These are phyloP conservation scores for Suhomyces bribrorum DNA, from an alignment of 1,139 yeast genomes.

Conservation along the genomic window DNA sequence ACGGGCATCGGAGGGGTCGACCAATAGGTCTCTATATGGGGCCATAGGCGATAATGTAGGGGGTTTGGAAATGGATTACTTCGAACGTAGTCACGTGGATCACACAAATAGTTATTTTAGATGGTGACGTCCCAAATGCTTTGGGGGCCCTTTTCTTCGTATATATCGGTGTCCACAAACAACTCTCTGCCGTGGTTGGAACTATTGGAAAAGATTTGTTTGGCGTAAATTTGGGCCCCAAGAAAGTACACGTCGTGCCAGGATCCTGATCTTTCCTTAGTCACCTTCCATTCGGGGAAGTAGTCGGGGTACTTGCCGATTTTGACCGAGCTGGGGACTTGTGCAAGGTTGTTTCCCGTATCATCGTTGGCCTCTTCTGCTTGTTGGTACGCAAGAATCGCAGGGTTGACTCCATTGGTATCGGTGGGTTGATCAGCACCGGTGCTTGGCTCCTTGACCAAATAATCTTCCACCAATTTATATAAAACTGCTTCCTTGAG, in stretches of 20 bases:
- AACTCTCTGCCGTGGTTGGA: constrained; percentile 62
- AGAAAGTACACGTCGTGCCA: constrained; percentile 74
- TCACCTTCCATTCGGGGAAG: constrained; percentile 92
- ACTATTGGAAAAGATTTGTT: constrained; percentile 72
- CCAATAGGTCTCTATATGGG: no score
- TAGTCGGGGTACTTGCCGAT: constrained; percentile 81
- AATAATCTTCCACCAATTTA: constrained; percentile 59
- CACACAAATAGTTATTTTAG: constrained; percentile 10
- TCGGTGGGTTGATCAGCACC: constrained; percentile 30
- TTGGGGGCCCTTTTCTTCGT: constrained; percentile 79
- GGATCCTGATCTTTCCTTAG: constrained; percentile 55
- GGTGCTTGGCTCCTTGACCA: constrained; percentile 38
- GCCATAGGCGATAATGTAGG: no score
- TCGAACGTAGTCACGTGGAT: not conserved
- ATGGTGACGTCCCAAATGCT: constrained; percentile 55
- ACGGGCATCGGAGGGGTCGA: no score
- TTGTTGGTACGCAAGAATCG: constrained; percentile 48
- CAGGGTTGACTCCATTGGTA: constrained; percentile 38
- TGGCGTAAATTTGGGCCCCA: constrained; percentile 87
- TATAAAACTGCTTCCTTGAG: constrained; percentile 69
- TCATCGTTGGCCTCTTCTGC: constrained; percentile 26
- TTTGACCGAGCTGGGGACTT: constrained; percentile 76
- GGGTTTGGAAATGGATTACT: no score
- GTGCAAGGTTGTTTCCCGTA: constrained; percentile 42
- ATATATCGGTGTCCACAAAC: constrained; percentile 70